Conservation (phyloP, 768 basidiomycete species). For the Bullera alba region DNA sequence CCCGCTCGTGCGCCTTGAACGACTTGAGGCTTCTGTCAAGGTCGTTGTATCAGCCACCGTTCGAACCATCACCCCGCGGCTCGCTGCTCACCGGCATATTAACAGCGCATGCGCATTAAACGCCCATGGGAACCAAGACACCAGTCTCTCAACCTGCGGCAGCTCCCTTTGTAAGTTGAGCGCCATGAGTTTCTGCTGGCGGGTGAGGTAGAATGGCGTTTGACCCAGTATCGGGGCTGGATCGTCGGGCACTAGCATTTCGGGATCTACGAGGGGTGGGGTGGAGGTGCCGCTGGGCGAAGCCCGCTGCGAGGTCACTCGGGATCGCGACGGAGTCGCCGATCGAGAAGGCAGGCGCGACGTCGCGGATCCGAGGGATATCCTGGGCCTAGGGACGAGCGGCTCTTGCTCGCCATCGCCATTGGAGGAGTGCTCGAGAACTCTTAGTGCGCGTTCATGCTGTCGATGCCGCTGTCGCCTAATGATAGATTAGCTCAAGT, state of each 20-base stretch:
- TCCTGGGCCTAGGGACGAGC: no score
- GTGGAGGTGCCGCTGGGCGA: background rate
- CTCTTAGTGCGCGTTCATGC: no score
- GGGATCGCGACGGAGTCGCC: no score
- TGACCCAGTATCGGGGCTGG: background rate
- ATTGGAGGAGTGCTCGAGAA: no score
- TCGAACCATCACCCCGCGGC: background rate
- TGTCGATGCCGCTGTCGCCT: no score
- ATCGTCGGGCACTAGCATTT: background rate
- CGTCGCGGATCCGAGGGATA: no score
- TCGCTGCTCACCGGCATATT: slow-evolving; percentile 29
- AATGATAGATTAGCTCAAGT: no score
- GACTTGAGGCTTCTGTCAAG: slow-evolving; percentile 18
- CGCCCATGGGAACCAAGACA: slow-evolving; percentile 41
- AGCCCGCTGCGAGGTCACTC: background rate
- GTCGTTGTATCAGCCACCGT: background rate
- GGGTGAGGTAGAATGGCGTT: slow-evolving; percentile 24
- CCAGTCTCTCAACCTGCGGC: slow-evolving; percentile 26
- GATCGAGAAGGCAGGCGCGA: background rate
- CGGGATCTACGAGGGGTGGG: background rate
- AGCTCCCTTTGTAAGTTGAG: slow-evolving; percentile 22
- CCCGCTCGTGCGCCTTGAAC: slow-evolving; percentile 38
- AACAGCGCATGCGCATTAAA: slow-evolving; percentile 39
- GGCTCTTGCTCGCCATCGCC: no score
- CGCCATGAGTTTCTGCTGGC: slow-evolving; percentile 26